These are phyloP conservation scores for Dothistroma septosporum DNA, from an alignment of 2,329 filamentous ascomycete species.

Conservation along the genomic window DNA sequence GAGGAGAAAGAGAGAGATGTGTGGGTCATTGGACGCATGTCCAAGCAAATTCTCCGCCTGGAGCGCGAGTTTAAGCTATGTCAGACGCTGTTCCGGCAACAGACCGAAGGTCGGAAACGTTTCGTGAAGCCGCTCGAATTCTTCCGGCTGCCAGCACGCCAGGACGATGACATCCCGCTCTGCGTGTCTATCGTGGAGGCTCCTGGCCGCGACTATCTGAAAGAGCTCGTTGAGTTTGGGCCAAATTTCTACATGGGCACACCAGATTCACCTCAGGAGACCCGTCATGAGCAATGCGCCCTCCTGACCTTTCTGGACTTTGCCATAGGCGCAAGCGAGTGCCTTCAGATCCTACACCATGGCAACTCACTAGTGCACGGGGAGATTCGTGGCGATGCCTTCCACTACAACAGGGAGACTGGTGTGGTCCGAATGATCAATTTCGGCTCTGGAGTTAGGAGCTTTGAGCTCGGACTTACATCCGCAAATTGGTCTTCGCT, in stretches of 20 bases:
- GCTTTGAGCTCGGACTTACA: constrained; percentile 82
- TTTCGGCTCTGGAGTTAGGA: constrained; percentile 79
- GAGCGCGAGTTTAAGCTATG: constrained; percentile 84
- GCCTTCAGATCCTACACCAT: constrained; percentile 86
- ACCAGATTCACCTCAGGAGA: constrained; percentile 23
- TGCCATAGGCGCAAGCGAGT: constrained; percentile 81
- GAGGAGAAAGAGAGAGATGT: constrained; percentile 28
- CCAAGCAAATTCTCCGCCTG: constrained; percentile 74
- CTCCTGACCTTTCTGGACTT: constrained; percentile 81
- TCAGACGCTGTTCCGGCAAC: constrained; percentile 57
- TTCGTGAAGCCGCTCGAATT: constrained; percentile 79
- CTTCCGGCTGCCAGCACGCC: constrained; percentile 63
- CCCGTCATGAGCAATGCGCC: constrained; percentile 28
- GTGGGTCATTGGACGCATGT: constrained; percentile 74
- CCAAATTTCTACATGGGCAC: constrained; percentile 49
- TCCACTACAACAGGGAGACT: constrained; percentile 73
- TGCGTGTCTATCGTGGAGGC: constrained; percentile 77
- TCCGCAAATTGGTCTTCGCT: constrained; percentile 82
- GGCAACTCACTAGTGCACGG: constrained; percentile 81
- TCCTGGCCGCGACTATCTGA: constrained; percentile 69
- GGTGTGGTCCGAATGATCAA: constrained; percentile 73
- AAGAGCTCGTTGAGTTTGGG: constrained; percentile 69
- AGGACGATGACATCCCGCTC: constrained; percentile 66
- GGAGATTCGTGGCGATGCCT: constrained; percentile 84
- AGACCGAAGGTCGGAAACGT: constrained; percentile 59